phyloP scores from a whole-genome alignment of 176 grass and related monocot genomes.

The Triticum dicoccoides region DNA sequence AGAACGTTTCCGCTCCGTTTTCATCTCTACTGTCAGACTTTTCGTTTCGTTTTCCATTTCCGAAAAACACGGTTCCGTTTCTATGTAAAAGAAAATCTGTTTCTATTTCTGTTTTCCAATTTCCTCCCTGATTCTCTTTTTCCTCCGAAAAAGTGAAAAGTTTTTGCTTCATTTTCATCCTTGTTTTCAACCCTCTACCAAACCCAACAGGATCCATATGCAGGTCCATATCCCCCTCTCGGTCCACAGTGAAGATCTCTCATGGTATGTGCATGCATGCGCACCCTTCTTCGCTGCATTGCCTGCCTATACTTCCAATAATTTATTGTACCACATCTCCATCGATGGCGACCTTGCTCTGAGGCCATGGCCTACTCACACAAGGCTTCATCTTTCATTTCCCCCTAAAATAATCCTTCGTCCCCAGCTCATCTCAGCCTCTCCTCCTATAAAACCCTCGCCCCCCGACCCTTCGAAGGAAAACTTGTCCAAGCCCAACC shows the following conservation, averaged over 20 bases:
- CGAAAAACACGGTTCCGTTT: too few relatives aligned
- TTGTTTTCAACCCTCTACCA: background rate
- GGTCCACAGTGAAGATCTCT: constrained; percentile 13
- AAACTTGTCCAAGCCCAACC: constrained; percentile 6
- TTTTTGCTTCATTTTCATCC: too few relatives aligned
- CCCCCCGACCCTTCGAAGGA: background rate
- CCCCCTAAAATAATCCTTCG: background rate
- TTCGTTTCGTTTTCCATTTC: too few relatives aligned
- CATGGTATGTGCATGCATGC: background rate
- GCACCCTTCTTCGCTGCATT: background rate
- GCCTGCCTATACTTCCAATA: background rate
- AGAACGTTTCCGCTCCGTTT: too few relatives aligned
- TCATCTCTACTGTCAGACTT: too few relatives aligned
- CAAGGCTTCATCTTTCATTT: background rate
- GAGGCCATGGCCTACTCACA: background rate
- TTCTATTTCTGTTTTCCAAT: too few relatives aligned
- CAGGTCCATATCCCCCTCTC: background rate
- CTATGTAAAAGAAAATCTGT: too few relatives aligned
- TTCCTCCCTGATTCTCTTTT: too few relatives aligned
- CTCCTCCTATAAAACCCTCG: constrained; percentile 3
- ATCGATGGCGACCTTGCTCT: constrained; percentile 17
- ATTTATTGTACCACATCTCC: background rate
- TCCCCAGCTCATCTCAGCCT: background rate
- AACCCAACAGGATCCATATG: background rate
- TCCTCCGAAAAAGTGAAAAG: too few relatives aligned